Evolutionary conservation across 2,329 filamentous ascomycete genomes (phyloP).

Genomic region (Bipolaris sorokiniana): DNA sequence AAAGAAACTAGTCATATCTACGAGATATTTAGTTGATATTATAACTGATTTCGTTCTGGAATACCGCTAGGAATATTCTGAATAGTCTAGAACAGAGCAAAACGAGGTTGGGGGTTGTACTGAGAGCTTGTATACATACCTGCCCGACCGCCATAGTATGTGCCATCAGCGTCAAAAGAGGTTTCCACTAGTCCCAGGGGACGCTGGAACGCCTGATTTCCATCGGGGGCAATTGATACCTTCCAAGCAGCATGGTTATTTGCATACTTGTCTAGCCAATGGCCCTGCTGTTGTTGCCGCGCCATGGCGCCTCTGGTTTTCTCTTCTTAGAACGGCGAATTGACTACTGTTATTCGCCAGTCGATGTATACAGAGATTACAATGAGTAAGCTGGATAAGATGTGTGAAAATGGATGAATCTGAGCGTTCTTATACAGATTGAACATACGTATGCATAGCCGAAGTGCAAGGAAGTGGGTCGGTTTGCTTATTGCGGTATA

Average conservation of each 20-base stretch:
- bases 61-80: neutral
- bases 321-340: neutral
- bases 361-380: neutral
- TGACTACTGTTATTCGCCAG: neutral
- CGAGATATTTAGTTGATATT: neutral
- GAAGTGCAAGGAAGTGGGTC: neutral
- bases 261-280: conserved; percentile 53
- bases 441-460: neutral
- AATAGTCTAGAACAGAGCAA: neutral
- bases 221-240: conserved; percentile 11
- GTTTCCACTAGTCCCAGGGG: conserved; percentile 54
- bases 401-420: neutral
- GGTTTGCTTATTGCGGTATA: neutral
- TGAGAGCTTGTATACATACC: conserved; percentile 4
- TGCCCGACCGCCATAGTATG: conserved; percentile 53
- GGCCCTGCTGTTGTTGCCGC: conserved; percentile 5
- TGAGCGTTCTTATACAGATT: neutral
- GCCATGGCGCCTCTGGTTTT: neutral
- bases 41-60: neutral
- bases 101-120: neutral
- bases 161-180: conserved; percentile 54
- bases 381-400: neutral
- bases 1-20: conserved; percentile 52
- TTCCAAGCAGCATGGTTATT: conserved; percentile 49
- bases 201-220: conserved; percentile 37